Evolutionary conservation across 148 eudicot genomes (phyloP).

Genomic region (Rhododendron ovatum): DNA sequence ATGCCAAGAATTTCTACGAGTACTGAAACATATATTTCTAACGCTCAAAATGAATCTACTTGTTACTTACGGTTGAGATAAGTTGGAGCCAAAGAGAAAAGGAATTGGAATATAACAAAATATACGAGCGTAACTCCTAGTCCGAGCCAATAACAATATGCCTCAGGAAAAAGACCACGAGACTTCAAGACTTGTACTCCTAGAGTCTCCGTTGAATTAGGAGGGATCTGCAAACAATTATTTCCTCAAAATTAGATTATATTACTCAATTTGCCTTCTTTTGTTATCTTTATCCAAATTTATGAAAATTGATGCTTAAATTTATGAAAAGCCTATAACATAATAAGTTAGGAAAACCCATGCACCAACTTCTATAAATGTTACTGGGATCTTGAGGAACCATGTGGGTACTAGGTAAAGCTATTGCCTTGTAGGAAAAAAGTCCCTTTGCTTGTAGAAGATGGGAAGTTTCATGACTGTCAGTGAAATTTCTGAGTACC

Average conservation of each 20-base stretch:
- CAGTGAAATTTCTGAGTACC: constrained; percentile 24
- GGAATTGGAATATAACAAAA: constrained; percentile 30
- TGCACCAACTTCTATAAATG: constrained; percentile 38
- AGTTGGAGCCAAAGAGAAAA: constrained; percentile 29
- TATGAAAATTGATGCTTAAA: constrained; percentile 19
- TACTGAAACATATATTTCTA: not conserved
- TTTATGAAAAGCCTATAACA: constrained; percentile 37
- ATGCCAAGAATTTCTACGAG: not conserved
- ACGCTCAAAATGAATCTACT: not conserved
- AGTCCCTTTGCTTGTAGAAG: constrained; percentile 54
- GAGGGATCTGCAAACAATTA: constrained; percentile 24
- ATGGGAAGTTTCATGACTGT: constrained; percentile 45
- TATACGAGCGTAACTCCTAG: constrained; percentile 36
- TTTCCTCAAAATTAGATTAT: not conserved
- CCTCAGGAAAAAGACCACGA: constrained; percentile 32
- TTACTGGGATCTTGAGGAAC: constrained; percentile 44
- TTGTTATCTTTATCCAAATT: not conserved
- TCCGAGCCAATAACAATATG: constrained; percentile 51
- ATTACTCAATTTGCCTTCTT: not conserved
- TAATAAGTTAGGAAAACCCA: constrained; percentile 45
- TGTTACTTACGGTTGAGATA: constrained; percentile 41
- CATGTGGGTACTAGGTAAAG: constrained; percentile 44
- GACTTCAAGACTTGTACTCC: constrained; percentile 28
- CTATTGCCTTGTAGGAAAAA: no score
- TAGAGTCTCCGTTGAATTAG: constrained; percentile 20